A percentile compares a stretch with the other conserved stretches of the same genome.
Evolutionary conservation across 2,329 filamentous ascomycete species (phyloP).

Genomic region (Cercospora sp.): DNA sequence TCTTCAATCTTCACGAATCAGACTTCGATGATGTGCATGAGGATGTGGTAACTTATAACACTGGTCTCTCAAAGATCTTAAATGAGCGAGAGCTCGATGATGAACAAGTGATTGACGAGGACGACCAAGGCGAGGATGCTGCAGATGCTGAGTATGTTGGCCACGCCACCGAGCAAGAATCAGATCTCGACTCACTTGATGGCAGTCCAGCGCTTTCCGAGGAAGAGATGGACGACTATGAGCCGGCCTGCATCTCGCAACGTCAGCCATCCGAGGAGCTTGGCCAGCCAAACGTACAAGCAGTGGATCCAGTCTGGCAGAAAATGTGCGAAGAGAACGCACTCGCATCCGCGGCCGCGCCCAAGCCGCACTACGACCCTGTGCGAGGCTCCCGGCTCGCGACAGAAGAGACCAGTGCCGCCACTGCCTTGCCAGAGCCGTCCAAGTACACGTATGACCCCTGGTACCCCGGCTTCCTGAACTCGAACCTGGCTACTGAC

Average conservation of each 20-base stretch:
- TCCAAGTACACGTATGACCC: constrained; percentile 25
- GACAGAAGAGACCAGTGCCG: constrained; percentile 1
- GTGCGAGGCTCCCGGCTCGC: constrained; percentile 28
- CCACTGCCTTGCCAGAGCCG: background rate
- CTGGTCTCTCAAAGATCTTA: constrained; percentile 27
- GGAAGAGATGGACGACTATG: constrained; percentile 12
- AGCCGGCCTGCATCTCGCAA: constrained; percentile 5
- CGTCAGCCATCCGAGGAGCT: constrained; percentile 24
- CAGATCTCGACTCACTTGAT: constrained; percentile 9
- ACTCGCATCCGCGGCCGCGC: background rate
- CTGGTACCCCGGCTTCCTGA: constrained; percentile 12
- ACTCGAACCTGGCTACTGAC: constrained; percentile 26
- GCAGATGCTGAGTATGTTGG: constrained; percentile 16
- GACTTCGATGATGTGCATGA: constrained; percentile 5
- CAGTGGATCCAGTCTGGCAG: constrained; percentile 1
- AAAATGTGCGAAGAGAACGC: background rate
- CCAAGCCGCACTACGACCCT: constrained; percentile 33
- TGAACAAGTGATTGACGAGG: constrained; percentile 12
- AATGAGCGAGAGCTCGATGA: constrained; percentile 19
- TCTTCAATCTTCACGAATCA: constrained; percentile 3
- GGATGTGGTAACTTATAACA: constrained; percentile 4
- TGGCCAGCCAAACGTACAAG: constrained; percentile 4
- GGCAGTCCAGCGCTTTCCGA: constrained; percentile 10
- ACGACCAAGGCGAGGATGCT: constrained; percentile 18
- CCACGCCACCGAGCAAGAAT: constrained; percentile 9